Evolutionary conservation across 1,139 yeast genomes (phyloP).

Genomic region (Ogataea hybrid): DNA sequence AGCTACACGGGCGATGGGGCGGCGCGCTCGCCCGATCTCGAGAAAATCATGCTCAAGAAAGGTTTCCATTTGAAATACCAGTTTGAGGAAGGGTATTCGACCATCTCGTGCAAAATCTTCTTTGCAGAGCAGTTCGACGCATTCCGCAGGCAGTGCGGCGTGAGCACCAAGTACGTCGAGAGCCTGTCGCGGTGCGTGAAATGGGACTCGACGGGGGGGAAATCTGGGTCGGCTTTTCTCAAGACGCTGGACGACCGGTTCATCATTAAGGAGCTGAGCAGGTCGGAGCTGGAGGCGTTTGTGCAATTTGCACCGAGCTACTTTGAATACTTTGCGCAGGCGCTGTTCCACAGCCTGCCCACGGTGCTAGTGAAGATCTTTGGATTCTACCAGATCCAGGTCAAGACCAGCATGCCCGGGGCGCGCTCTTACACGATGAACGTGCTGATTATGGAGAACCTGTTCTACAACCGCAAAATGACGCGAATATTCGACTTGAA

Average conservation of each 20-base stretch:
- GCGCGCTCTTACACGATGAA: conserved; percentile 76
- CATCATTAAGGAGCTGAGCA: conserved; percentile 85
- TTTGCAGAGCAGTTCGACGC: conserved; percentile 98
- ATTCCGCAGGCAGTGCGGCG: conserved; percentile 78
- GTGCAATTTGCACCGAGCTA: conserved; percentile 95
- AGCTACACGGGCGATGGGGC: conserved; percentile 9
- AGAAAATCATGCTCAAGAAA: conserved; percentile 70
- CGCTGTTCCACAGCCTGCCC: conserved; percentile 90
- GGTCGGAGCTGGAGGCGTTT: conserved; percentile 88
- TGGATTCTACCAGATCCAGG: conserved; percentile 93
- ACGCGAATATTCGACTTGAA: conserved; percentile 90
- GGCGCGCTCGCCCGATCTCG: conserved; percentile 37
- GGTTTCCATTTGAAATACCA: conserved; percentile 92
- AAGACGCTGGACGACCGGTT: conserved; percentile 89
- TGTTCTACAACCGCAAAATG: conserved; percentile 82
- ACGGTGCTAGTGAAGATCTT: conserved; percentile 92
- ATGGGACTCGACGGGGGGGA: conserved; percentile 97
- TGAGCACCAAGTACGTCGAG: conserved; percentile 74
- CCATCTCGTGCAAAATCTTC: conserved; percentile 87
- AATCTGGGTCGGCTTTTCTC: conserved; percentile 90
- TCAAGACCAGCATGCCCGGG: conserved; percentile 73
- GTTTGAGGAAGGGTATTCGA: conserved; percentile 81
- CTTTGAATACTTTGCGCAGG: conserved; percentile 94
- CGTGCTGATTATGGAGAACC: conserved; percentile 91
- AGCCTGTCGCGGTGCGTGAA: conserved; percentile 89